phyloP scores from a whole-genome alignment of 1,284 basidiomycete species.

The Trametes versicolor region DNA sequence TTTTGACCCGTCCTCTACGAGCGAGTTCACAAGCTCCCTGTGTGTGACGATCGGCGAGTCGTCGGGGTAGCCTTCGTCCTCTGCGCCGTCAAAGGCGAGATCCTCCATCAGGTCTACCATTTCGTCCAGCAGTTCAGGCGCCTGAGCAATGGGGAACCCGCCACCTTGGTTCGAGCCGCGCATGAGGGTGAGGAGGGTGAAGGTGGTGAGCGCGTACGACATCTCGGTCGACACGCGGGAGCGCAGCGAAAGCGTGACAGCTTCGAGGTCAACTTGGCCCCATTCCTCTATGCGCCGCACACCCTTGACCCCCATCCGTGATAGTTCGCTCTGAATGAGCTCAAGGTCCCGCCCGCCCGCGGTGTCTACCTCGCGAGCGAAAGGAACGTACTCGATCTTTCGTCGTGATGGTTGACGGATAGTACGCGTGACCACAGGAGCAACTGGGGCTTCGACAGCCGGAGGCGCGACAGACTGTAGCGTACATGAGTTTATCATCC shows the following conservation, averaged over 20 bases:
- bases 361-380: conserved; percentile 81
- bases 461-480: conserved; percentile 36
- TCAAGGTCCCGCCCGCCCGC: conserved; percentile 88
- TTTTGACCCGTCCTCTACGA: conserved; percentile 64
- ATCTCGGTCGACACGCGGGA: conserved; percentile 87
- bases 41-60: conserved; percentile 62
- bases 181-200: conserved; percentile 88
- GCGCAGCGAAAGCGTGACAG: conserved; percentile 89
- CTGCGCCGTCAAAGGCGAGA: conserved; percentile 72
- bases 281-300: conserved; percentile 82
- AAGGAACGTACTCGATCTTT: conserved; percentile 92
- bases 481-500: not conserved
- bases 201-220: conserved; percentile 89
- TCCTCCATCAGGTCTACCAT: conserved; percentile 90
- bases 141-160: conserved; percentile 80
- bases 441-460: conserved; percentile 20
- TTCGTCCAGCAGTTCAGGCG: conserved; percentile 88
- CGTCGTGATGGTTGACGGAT: conserved; percentile 59
- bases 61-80: conserved; percentile 48
- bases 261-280: conserved; percentile 90
- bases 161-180: conserved; percentile 62
- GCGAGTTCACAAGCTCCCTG: conserved; percentile 66
- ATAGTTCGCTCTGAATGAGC: conserved; percentile 72
- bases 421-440: conserved; percentile 31
- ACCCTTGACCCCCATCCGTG: conserved; percentile 58